These are phyloP conservation scores for Aleurites moluccanus DNA, from an alignment of 441 rosid genomes.

Conservation along the genomic window DNA sequence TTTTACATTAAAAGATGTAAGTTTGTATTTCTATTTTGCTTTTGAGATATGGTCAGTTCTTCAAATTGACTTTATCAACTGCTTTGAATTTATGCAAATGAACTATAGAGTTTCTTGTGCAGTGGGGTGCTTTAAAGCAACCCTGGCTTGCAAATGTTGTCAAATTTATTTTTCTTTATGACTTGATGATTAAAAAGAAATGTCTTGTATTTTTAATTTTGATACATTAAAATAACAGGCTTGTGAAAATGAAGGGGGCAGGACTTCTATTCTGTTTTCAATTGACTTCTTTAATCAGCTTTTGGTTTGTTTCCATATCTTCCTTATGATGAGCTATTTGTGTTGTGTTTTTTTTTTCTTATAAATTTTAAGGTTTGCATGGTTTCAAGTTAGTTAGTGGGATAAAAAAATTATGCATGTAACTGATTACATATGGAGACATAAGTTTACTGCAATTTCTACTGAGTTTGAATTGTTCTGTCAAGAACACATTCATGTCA, in stretches of 20 bases:
- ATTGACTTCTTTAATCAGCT: background rate
- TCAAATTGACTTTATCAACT: background rate
- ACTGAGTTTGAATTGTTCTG: background rate
- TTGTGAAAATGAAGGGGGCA: background rate
- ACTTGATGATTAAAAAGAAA: conserved; percentile 2
- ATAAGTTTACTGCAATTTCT: background rate
- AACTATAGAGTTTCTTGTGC: background rate
- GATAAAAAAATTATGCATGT: background rate
- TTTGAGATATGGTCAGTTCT: background rate
- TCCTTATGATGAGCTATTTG: background rate
- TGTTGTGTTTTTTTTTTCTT: background rate
- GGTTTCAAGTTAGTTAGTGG: background rate
- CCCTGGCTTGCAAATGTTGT: background rate
- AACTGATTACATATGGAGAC: background rate
- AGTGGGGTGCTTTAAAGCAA: background rate
- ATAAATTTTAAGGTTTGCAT: background rate
- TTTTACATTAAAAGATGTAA: conserved; percentile 78
- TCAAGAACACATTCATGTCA: background rate
- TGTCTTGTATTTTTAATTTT: background rate
- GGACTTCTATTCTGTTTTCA: background rate
- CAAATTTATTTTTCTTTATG: background rate
- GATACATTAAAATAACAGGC: background rate
- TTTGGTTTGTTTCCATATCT: background rate
- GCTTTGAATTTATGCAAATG: background rate
- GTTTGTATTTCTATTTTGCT: conserved; percentile 28